Evolutionary conservation across 306 rosid genomes (phyloP).

Genomic region (Myrica gale): DNA sequence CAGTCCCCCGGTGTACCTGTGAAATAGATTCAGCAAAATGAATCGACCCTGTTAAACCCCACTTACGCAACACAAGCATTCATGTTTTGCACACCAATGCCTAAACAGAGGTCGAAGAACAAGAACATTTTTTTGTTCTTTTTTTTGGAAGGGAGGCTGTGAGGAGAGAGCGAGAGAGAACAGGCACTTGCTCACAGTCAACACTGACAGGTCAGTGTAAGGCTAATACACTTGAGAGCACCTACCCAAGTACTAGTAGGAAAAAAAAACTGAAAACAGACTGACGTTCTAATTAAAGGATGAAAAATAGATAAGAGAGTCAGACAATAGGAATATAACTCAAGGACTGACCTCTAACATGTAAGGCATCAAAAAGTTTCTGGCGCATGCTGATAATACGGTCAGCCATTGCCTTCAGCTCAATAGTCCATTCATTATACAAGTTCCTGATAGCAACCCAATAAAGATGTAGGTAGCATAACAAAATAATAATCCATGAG

Average conservation of each 20-base stretch:
- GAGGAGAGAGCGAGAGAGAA: background rate
- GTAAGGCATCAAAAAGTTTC: constrained; percentile 81
- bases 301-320: background rate
- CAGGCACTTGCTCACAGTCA: background rate
- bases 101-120: background rate
- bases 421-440: constrained; percentile 89
- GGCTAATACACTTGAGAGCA: too few species aligned
- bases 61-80: background rate
- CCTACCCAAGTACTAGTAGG: background rate
- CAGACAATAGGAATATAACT: background rate
- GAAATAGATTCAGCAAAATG: constrained; percentile 9
- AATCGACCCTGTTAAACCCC: background rate
- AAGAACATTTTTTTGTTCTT: too few species aligned
- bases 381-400: constrained; percentile 93
- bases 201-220: too few species aligned
- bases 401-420: constrained; percentile 98
- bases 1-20: constrained; percentile 98
- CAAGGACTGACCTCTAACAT: constrained; percentile 60
- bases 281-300: background rate
- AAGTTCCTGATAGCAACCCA: constrained; percentile 48
- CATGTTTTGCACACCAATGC: constrained; percentile 1
- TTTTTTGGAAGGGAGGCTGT: background rate
- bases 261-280: background rate
- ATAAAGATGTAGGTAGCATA: background rate
- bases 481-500: background rate